Conservation (phyloP, 2,329 filamentous ascomycete genomes). For the Beauveria sp. region DNA sequence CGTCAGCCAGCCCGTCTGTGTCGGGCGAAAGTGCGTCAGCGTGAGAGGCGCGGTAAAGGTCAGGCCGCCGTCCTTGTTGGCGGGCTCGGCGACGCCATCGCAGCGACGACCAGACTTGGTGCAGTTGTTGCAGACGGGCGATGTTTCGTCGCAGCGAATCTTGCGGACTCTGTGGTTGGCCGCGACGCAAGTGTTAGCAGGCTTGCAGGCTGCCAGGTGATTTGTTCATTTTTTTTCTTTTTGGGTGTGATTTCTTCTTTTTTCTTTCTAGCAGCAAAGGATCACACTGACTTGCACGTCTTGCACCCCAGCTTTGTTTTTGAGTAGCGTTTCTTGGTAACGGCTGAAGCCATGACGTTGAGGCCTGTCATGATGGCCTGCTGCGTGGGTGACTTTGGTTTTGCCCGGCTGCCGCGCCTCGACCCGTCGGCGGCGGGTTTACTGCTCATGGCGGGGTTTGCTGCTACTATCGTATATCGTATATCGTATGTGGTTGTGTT, state of each 20-base stretch:
- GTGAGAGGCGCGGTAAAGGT: constrained; percentile 18
- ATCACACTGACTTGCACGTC: constrained; percentile 12
- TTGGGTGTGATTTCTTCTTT: background rate
- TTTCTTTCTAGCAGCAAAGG: background rate
- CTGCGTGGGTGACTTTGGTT: background rate
- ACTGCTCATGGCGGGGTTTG: background rate
- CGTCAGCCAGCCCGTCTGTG: constrained; percentile 12
- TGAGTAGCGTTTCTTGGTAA: constrained; percentile 10
- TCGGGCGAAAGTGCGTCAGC: constrained; percentile 13
- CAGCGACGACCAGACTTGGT: constrained; percentile 13
- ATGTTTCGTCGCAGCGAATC: constrained; percentile 16
- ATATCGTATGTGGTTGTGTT: background rate
- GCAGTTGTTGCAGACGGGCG: constrained; percentile 15
- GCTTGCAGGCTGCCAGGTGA: too few relatives aligned
- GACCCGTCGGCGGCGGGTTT: background rate
- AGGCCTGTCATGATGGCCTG: background rate
- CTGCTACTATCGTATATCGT: background rate
- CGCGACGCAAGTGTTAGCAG: background rate
- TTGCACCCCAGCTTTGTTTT: constrained; percentile 12
- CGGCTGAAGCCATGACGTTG: background rate
- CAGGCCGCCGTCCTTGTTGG: constrained; percentile 5
- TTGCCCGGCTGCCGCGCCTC: background rate
- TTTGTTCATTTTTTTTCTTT: background rate
- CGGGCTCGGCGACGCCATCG: constrained; percentile 13
- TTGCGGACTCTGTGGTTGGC: constrained; percentile 14